Conservation (phyloP, 345 rosid genomes). For the Alliaria petiolata region DNA sequence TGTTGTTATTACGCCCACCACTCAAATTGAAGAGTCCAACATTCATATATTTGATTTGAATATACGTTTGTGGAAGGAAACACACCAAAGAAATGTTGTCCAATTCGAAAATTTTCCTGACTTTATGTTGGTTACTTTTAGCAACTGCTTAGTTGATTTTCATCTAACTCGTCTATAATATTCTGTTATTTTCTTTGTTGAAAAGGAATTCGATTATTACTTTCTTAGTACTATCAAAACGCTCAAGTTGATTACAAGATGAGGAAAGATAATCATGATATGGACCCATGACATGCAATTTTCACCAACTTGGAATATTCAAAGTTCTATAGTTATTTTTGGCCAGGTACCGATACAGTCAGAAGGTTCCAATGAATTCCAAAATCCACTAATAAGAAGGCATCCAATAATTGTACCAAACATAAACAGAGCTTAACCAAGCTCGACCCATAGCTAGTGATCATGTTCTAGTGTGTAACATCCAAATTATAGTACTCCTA, state of each 20-base stretch:
- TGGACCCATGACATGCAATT: slow-evolving; percentile 27
- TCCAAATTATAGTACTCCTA: background rate
- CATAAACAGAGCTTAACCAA: background rate
- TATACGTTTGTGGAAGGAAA: slow-evolving; percentile 22
- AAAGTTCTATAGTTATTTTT: too few species aligned
- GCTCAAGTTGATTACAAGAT: slow-evolving; percentile 32
- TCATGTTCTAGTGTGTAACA: background rate
- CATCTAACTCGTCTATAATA: background rate
- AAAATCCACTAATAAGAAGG: background rate
- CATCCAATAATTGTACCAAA: background rate
- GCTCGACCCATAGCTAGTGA: background rate
- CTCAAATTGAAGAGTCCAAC: slow-evolving; percentile 18
- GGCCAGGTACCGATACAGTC: too few species aligned
- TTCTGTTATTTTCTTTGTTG: slow-evolving; percentile 11
- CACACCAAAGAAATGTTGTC: background rate
- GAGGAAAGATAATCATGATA: slow-evolving; percentile 19
- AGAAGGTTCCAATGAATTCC: background rate
- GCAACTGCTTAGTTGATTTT: slow-evolving; percentile 16
- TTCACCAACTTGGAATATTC: slow-evolving; percentile 28
- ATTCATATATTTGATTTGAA: slow-evolving; percentile 24
- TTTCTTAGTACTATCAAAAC: slow-evolving; percentile 18
- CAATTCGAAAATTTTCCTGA: background rate
- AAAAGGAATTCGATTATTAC: slow-evolving; percentile 11
- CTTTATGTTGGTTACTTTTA: slow-evolving; percentile 18
- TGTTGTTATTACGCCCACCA: slow-evolving; percentile 24